These are phyloP conservation scores for Mycena albidolilacea DNA, from an alignment of 768 basidiomycete species.

Conservation along the genomic window DNA sequence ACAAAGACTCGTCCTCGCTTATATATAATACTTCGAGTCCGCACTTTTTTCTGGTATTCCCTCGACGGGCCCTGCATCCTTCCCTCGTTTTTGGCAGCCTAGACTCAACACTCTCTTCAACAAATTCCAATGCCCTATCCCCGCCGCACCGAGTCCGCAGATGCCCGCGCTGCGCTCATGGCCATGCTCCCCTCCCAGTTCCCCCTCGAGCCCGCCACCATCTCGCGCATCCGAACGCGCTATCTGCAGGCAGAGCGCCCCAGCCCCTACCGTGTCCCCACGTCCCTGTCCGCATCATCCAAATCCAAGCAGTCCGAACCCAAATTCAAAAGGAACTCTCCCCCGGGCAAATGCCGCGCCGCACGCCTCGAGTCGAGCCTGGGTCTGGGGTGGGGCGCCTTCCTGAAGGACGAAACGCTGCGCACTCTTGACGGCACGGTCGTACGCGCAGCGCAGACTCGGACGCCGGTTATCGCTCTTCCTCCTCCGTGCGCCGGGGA, in stretches of 20 bases:
- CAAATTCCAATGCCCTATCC: slow-evolving; percentile 16
- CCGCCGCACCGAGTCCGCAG: slow-evolving; percentile 23
- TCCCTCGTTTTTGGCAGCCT: not conserved
- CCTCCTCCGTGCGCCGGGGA: not conserved
- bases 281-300: not conserved
- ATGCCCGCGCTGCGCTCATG: slow-evolving; percentile 33
- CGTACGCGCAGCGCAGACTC: slow-evolving; percentile 10
- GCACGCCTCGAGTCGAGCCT: not conserved
- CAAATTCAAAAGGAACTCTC: not conserved
- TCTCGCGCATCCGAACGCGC: slow-evolving; percentile 8
- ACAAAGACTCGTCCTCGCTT: slow-evolving; percentile 19
- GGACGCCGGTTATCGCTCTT: not conserved
- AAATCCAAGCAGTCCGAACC: too few species aligned
- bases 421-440: slow-evolving; percentile 15
- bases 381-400: slow-evolving; percentile 21
- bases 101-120: not conserved
- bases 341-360: slow-evolving; percentile 13
- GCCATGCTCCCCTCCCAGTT: slow-evolving; percentile 8
- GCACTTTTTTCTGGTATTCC: slow-evolving; percentile 15
- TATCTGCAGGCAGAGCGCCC: slow-evolving; percentile 32
- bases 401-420: slow-evolving; percentile 32
- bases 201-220: not conserved
- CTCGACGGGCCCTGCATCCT: slow-evolving; percentile 25
- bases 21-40: not conserved
- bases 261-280: not conserved